Conservation (phyloP, 768 basidiomycete genomes). For the Calvatia gigantea region DNA sequence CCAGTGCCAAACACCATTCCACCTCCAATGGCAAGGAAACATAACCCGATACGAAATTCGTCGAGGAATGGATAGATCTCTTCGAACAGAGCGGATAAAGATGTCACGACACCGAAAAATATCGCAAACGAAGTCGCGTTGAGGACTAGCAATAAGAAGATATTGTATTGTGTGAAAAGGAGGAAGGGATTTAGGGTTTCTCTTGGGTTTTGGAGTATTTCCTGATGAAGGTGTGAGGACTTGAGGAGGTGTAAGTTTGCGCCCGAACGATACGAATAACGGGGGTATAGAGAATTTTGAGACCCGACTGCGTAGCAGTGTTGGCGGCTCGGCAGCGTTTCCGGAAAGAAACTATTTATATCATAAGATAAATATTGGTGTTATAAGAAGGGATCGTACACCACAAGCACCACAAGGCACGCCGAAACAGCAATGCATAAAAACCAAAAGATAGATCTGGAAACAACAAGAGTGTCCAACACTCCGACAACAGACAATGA, state of each 20-base stretch:
- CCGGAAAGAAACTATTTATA: slow-evolving; percentile 43
- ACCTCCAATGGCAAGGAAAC: slow-evolving; percentile 74
- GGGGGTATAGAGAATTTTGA: slow-evolving; percentile 4
- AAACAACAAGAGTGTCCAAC: neutral
- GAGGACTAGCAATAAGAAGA: slow-evolving; percentile 46
- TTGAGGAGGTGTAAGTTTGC: neutral
- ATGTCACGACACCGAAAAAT: slow-evolving; percentile 58
- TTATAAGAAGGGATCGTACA: slow-evolving; percentile 29
- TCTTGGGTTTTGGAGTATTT: slow-evolving; percentile 29
- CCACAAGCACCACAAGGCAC: slow-evolving; percentile 43
- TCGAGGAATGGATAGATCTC: slow-evolving; percentile 54
- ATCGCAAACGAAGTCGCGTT: slow-evolving; percentile 51
- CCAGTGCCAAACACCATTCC: slow-evolving; percentile 65
- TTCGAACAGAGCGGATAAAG: slow-evolving; percentile 58
- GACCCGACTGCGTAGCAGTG: neutral
- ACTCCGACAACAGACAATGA: neutral
- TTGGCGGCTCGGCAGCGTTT: slow-evolving; percentile 31
- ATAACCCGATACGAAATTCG: slow-evolving; percentile 68
- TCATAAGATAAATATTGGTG: slow-evolving; percentile 17
- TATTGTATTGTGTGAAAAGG: slow-evolving; percentile 52
- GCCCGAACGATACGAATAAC: slow-evolving; percentile 8
- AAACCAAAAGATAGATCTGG: slow-evolving; percentile 63
- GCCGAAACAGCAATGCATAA: slow-evolving; percentile 44
- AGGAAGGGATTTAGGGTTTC: slow-evolving; percentile 52
- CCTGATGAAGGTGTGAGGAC: slow-evolving; percentile 19